Conservation (phyloP, 306 rosid genomes). For the Rosa chinensis region DNA sequence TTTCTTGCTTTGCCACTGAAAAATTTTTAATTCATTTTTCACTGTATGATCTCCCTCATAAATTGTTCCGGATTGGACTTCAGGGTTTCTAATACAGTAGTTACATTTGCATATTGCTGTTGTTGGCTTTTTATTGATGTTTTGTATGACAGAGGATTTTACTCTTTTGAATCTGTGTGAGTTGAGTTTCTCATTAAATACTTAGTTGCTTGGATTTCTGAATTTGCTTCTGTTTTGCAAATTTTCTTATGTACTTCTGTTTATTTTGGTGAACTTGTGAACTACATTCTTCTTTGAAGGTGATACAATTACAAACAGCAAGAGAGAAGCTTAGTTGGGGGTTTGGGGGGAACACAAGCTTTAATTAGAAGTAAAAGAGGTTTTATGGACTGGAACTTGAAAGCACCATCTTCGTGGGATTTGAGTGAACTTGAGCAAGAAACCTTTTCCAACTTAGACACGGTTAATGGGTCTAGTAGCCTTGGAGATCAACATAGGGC, state of each 20-base stretch:
- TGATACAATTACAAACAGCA: slow-evolving; percentile 13
- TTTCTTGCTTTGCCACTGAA: background rate
- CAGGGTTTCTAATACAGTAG: slow-evolving; percentile 1
- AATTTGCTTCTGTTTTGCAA: background rate
- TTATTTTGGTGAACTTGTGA: slow-evolving; percentile 23
- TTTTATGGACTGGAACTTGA: slow-evolving; percentile 91
- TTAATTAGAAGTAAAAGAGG: slow-evolving; percentile 22
- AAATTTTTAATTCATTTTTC: background rate
- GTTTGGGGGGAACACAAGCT: background rate
- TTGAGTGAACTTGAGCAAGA: slow-evolving; percentile 62
- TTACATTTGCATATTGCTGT: slow-evolving; percentile 1
- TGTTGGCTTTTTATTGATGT: slow-evolving; percentile 13
- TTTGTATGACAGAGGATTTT: background rate
- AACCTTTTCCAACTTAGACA: slow-evolving; percentile 50
- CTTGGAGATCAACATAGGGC: slow-evolving; percentile 41
- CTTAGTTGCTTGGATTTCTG: slow-evolving; percentile 7
- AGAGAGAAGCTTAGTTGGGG: slow-evolving; percentile 29
- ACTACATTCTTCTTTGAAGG: slow-evolving; percentile 25
- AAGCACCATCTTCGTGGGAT: slow-evolving; percentile 75
- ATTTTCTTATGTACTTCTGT: background rate
- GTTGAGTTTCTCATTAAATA: background rate
- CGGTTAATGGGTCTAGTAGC: slow-evolving; percentile 53
- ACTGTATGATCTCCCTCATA: background rate
- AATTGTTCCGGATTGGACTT: background rate
- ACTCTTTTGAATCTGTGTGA: slow-evolving; percentile 13